phyloP scores from a whole-genome alignment of 2,329 filamentous ascomycete genomes.

The Xylariaceae sp. region DNA sequence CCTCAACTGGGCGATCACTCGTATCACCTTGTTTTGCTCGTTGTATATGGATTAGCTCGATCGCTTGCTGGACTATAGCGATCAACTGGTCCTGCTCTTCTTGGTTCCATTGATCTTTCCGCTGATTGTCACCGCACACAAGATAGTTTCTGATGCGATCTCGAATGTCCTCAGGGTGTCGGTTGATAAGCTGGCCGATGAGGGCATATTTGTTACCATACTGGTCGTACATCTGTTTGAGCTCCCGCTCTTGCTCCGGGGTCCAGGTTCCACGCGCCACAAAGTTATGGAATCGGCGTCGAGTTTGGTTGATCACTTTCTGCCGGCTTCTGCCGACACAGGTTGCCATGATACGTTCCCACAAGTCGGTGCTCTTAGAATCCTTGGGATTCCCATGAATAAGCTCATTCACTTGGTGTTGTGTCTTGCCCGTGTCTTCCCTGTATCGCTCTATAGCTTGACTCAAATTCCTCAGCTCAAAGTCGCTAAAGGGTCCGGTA shows the following conservation, averaged over 20 bases:
- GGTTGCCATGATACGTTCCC: slow-evolving; percentile 44
- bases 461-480: slow-evolving; percentile 40
- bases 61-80: slow-evolving; percentile 48
- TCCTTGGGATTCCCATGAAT: slow-evolving; percentile 31
- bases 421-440: slow-evolving; percentile 38
- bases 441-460: slow-evolving; percentile 43
- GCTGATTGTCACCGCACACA: slow-evolving; percentile 50
- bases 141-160: slow-evolving; percentile 69
- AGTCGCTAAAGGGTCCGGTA: slow-evolving; percentile 40
- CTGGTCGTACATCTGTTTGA: slow-evolving; percentile 44
- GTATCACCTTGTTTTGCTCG: slow-evolving; percentile 28
- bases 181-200: slow-evolving; percentile 60
- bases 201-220: slow-evolving; percentile 56
- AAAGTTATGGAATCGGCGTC: slow-evolving; percentile 64
- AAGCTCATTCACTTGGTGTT: slow-evolving; percentile 46
- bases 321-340: slow-evolving; percentile 49
- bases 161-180: slow-evolving; percentile 61
- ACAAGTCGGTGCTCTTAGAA: slow-evolving; percentile 40
- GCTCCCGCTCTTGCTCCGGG: slow-evolving; percentile 52
- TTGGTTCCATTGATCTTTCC: slow-evolving; percentile 54
- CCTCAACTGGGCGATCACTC: slow-evolving; percentile 39
- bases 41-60: slow-evolving; percentile 44
- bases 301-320: slow-evolving; percentile 53
- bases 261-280: slow-evolving; percentile 58
- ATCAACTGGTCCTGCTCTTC: slow-evolving; percentile 56